Evolutionary conservation across 2,329 filamentous ascomycete species (phyloP).

Genomic region (Claviceps sp.): DNA sequence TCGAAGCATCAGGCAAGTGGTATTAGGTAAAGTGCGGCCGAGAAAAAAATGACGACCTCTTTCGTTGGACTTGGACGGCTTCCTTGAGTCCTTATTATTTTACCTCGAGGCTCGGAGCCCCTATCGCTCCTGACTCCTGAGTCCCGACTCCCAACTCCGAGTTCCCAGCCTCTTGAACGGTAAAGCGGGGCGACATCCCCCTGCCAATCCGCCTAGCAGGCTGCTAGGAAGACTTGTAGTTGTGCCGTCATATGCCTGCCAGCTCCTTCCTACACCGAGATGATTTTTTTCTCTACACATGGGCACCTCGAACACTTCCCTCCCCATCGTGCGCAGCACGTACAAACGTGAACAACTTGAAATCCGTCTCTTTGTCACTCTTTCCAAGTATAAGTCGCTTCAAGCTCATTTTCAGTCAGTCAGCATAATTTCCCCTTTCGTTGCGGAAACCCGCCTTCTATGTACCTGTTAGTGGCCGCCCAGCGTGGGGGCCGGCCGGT

Average conservation of each 20-base stretch:
- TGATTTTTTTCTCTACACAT: not conserved
- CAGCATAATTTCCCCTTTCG: not conserved
- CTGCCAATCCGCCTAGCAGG: not conserved
- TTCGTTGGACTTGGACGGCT: too few species aligned
- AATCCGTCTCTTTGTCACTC: not conserved
- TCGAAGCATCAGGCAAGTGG: too few species aligned
- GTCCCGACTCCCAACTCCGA: not conserved
- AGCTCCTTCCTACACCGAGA: not conserved
- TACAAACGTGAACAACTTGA: not conserved
- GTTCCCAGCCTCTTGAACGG: conserved; percentile 5
- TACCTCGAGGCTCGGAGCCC: too few species aligned
- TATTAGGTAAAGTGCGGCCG: too few species aligned
- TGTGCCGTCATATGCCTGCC: not conserved
- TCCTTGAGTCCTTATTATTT: too few species aligned
- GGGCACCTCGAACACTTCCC: not conserved
- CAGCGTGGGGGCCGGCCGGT: conserved; percentile 7
- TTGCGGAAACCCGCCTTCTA: conserved; percentile 1
- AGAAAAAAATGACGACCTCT: too few species aligned
- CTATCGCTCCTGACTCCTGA: too few species aligned
- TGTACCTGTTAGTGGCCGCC: not conserved
- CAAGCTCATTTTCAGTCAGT: not conserved
- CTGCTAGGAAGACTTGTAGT: not conserved
- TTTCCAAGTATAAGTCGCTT: not conserved
- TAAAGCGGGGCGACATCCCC: conserved; percentile 4
- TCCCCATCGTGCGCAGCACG: not conserved